Evolutionary conservation across 805 yeast species (phyloP), one percentile per base, ranked within the genome.

Genomic region (Limtongia smithiae): DNA sequence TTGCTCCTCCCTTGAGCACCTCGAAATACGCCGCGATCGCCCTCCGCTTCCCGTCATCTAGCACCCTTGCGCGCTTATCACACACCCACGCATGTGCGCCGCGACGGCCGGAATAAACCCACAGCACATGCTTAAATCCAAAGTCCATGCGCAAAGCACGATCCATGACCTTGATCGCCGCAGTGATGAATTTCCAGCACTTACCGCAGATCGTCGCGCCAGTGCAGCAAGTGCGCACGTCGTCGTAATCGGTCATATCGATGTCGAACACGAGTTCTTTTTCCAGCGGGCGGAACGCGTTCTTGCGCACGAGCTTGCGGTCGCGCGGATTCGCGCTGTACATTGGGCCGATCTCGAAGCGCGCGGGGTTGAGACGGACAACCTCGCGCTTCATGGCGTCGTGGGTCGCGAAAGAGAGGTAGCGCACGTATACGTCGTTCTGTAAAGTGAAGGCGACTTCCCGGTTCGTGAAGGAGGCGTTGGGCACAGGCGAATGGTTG

Each of bases 11-110:
- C 15, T 60, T 59, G 46, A 86, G 71, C 1, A 90, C 82, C 59
- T 87, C 91, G 65, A 93, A 66, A 65, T 93, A 93, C 58, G 86
- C 90, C 28, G 90, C 82, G 11, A 93, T 77, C 2, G 95, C 80
- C 60, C 83, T 75, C 61, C 98, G 78, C 52, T 80, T 78, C 4
- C 71, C 61, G 65, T 93, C 97, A 55, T 79, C 84, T 54, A 93
- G 67, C 1, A 65, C 61, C 48, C 97, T 71, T 0, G 97, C 96
- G 41, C 90, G 71, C 47, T 76, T 68, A 65, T 93, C 98, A 67
- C 95, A 85, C 21, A 93, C 76, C 98, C 98, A 93, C 62, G 97
- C 94, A 74, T 93, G 98, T 14, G 94, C 95, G 67, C 98, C 98
- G 77, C 98, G 85, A 74, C 98, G 84, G 40, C 98, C 98, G 0